Conservation (phyloP, 1,284 basidiomycete genomes). For the Leccinum huronense region DNA sequence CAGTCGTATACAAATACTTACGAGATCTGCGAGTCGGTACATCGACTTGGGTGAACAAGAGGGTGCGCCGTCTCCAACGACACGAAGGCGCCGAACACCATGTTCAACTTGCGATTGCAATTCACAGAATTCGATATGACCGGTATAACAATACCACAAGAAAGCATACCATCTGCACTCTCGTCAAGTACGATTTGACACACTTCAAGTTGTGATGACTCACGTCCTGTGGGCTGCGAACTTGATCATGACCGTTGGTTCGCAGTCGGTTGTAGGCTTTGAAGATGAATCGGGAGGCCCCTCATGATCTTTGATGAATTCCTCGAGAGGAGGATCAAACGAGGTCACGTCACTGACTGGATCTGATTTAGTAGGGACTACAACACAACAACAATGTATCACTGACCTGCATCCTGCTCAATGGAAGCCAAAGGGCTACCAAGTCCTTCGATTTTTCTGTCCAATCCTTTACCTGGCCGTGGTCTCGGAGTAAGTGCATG, state of each 20-base stretch:
- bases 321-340: slow-evolving; percentile 3
- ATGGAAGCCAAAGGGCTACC: slow-evolving; percentile 12
- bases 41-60: slow-evolving; percentile 36
- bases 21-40: slow-evolving; percentile 33
- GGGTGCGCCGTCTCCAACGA: slow-evolving; percentile 14
- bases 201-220: slow-evolving; percentile 5
- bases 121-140: slow-evolving; percentile 22
- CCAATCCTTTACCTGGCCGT: slow-evolving; percentile 10
- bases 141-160: slow-evolving; percentile 35
- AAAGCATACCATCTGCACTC: slow-evolving; percentile 31
- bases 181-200: not conserved
- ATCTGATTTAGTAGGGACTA: slow-evolving; percentile 16
- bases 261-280: not conserved
- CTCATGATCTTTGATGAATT: slow-evolving; percentile 9
- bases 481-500: not conserved
- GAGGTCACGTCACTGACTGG: slow-evolving; percentile 12
- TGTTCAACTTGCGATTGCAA: slow-evolving; percentile 24
- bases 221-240: slow-evolving; percentile 33
- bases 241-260: slow-evolving; percentile 15
- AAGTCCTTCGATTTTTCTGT: slow-evolving; percentile 5
- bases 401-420: slow-evolving; percentile 15
- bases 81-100: slow-evolving; percentile 1
- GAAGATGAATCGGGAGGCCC: not conserved
- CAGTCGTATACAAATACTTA: slow-evolving; percentile 7
- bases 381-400: not conserved